Evolutionary conservation across 257 asterid genomes (phyloP), one percentile per base, ranked within the genome.

Genomic region (Galeopsis tetrahit): DNA sequence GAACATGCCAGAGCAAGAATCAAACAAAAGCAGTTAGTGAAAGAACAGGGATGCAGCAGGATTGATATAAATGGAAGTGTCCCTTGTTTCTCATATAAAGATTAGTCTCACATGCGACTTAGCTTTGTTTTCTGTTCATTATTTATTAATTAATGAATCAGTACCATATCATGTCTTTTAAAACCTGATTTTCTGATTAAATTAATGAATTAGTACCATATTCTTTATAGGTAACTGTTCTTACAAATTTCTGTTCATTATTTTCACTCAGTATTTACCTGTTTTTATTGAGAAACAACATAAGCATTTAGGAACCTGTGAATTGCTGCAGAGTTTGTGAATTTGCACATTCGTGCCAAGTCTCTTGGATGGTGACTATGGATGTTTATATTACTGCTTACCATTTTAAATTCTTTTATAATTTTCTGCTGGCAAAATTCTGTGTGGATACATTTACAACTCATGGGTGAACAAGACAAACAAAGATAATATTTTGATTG

Each of bases 41-140:
- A 86, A 78, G 85, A 87, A 71, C 68, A 78, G 71, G 95, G 89
- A 38, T 82, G 83, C 73, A 91, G 97, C 66, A 87, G 85, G 87
- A 81, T 90, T 57, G 92, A 89, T 70, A 61, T 89, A 60, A 87
- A 83, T 68, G 90, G 90, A 14, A 68, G 68, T 40, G 67, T 85
- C 69, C 77, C 84, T 81, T 44, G 81, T 79, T 81, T 82, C 62
- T 74, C 72, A 1, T 71, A 46, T 32, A 80, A 80, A 58, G 85
- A 82, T 61, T 81, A 77, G 52, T 84, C 84, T 73, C 87, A 87
- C 66, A 46, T 55, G 62, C 40, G 53, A 21, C 28, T 21, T 21
- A 1, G 28, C 28, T 21, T 21, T 21, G 28, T 21, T 21, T 21
- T 21, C 28, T 21, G 28, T 21, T 21, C 28, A 21, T 21, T 21